Evolutionary conservation across 805 yeast genomes (phyloP).

Genomic region (Teunomyces stri): DNA sequence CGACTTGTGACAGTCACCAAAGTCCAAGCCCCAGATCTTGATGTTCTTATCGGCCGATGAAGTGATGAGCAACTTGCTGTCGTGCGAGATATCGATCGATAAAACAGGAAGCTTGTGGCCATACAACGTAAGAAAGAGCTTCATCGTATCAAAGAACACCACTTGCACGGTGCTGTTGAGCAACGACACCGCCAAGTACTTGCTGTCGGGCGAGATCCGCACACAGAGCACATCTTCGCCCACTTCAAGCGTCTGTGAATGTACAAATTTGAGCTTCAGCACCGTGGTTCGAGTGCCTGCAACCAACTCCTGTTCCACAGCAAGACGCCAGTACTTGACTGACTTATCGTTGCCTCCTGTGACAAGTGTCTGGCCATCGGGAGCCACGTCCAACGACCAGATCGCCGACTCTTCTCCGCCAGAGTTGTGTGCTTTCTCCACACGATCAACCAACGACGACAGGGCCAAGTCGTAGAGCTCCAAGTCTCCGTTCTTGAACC

Average conservation of each 20-base stretch:
- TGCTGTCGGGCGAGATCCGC: slow-evolving; percentile 75
- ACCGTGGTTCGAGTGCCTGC: slow-evolving; percentile 60
- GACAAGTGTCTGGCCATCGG: slow-evolving; percentile 79
- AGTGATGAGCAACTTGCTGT: slow-evolving; percentile 82
- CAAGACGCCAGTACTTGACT: slow-evolving; percentile 86
- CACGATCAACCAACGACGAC: slow-evolving; percentile 66
- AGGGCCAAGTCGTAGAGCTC: slow-evolving; percentile 85
- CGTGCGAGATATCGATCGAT: slow-evolving; percentile 86
- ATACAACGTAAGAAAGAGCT: slow-evolving; percentile 82
- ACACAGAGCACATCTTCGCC: slow-evolving; percentile 83
- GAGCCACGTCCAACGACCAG: slow-evolving; percentile 86
- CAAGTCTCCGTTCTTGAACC: slow-evolving; percentile 82
- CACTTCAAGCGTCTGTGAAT: slow-evolving; percentile 79
- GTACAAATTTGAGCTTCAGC: slow-evolving; percentile 59
- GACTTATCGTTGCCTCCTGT: slow-evolving; percentile 94
- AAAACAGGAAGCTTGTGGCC: slow-evolving; percentile 97
- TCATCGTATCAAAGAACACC: slow-evolving; percentile 80
- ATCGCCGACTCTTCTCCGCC: slow-evolving; percentile 56
- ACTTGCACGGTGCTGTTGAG: slow-evolving; percentile 95
- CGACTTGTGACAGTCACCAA: slow-evolving; percentile 98
- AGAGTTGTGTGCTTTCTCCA: slow-evolving; percentile 61
- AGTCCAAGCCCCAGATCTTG: slow-evolving; percentile 97
- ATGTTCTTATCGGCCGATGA: slow-evolving; percentile 97
- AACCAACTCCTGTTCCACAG: slow-evolving; percentile 61
- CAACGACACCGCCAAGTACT: slow-evolving; percentile 75